Conservation (phyloP, 169 alveolate species). For the Plasmodium coatneyi region DNA sequence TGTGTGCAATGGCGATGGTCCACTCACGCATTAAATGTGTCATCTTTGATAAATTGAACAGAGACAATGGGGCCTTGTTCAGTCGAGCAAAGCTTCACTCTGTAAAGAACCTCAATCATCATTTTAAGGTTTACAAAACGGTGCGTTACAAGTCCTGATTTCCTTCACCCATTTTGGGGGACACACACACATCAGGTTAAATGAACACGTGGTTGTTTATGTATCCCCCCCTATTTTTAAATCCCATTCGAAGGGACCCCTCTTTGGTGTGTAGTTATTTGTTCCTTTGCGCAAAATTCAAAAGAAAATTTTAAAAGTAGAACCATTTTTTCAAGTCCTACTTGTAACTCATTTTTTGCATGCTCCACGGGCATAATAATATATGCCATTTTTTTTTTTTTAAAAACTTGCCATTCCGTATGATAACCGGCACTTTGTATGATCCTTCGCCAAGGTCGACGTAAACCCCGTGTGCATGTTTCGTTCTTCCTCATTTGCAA, state of each 20-base stretch:
- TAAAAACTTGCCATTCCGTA: neutral
- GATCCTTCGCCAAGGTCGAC: neutral
- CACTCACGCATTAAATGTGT: constrained; percentile 94
- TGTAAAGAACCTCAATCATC: constrained; percentile 84
- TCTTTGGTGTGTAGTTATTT: neutral
- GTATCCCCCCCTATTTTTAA: neutral
- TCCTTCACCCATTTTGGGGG: neutral
- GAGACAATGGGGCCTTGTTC: constrained; percentile 83
- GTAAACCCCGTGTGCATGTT: neutral
- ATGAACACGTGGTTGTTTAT: neutral
- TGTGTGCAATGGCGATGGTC: constrained; percentile 97
- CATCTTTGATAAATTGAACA: constrained; percentile 82
- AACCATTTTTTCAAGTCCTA: neutral
- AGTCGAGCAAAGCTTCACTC: constrained; percentile 85
- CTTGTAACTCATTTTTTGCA: neutral
- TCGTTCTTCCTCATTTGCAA: neutral
- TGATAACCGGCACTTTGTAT: neutral
- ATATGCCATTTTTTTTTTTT: neutral
- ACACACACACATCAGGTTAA: neutral
- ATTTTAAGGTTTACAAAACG: constrained; percentile 81
- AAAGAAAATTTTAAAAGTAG: neutral
- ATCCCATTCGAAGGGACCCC: neutral
- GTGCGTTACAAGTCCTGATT: neutral
- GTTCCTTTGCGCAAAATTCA: neutral
- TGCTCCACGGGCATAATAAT: neutral